Evolutionary conservation across 2,329 filamentous ascomycete genomes (phyloP).

Genomic region (Monilinia fructicola): DNA sequence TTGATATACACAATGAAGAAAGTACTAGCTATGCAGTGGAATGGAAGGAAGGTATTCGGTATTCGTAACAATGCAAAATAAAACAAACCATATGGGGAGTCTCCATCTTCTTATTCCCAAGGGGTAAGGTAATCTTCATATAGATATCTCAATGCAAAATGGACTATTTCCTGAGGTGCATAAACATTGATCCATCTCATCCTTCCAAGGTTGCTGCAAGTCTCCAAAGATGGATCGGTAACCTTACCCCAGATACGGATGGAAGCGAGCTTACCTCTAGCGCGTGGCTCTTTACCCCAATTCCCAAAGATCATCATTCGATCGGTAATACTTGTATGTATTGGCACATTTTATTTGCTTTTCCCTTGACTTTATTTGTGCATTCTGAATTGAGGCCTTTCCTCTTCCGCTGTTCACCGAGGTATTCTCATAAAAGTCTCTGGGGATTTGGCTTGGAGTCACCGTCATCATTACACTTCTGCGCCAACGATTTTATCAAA

Average conservation of each 20-base stretch:
- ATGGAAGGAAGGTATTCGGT: neutral
- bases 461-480: neutral
- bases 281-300: constrained; percentile 1
- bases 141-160: neutral
- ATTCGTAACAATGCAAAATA: neutral
- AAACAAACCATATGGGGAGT: neutral
- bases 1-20: neutral
- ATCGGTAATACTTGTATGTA: neutral
- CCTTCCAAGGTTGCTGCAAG: constrained; percentile 7
- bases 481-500: neutral
- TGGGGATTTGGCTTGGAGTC: neutral
- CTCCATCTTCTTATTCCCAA: constrained; percentile 8
- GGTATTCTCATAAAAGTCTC: neutral
- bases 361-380: neutral
- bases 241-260: neutral
- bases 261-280: neutral
- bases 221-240: neutral
- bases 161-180: neutral
- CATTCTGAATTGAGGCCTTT: neutral
- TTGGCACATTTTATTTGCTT: neutral
- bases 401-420: constrained; percentile 5
- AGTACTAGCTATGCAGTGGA: neutral
- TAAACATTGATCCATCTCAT: neutral
- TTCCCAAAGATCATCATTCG: constrained; percentile 8
- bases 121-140: constrained; percentile 8